Evolutionary conservation across 768 basidiomycete species (phyloP), one percentile per base, ranked within the genome.

Genomic region (Xanthoconium stramineum): DNA sequence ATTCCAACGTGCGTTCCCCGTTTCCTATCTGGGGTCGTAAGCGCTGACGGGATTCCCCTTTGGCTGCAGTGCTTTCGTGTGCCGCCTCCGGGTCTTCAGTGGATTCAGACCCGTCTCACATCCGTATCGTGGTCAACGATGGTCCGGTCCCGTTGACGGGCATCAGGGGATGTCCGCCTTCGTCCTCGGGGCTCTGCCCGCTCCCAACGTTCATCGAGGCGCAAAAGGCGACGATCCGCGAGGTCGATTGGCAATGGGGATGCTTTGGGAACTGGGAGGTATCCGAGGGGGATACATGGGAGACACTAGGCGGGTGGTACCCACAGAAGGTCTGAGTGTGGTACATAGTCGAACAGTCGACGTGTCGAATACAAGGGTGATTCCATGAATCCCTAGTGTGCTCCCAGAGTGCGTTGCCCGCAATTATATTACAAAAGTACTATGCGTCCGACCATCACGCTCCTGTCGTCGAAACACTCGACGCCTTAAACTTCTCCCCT

Each of bases 121-220:
- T 95, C 58, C 84, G 93, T 5, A 76, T 94, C 62, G 84, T 95
- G 59, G 80, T 95, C 69, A 95, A 96, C 72, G 94, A 97, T 64
- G 94, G 85, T 0, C 86, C 90, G 2, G 84, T 84, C 0, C 93
- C 94, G 6, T 79, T 95, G 20, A 89, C 85, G 0, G 84, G 87
- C 11, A 81, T 95, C 59, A 77, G 76, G 14, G 90, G 88, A 7
- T 96, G 93, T 63, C 83, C 82, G 0, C 82, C 91, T 52, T 67
- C 65, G 7, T 9, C 60, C 1, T 65, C 70, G 3, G 94, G 94
- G 9, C 77, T 92, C 74, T 97, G 94, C 60, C 78, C 85, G 3
- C 73, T 95, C 4, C 78, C 80, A 19, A 78, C 80, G 3, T 95
- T 94, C 69, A 81, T 94, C 12, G 75, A 68, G 3, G 84, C 84